Evolutionary conservation across 768 basidiomycete species (phyloP).

Genomic region (Kwoniella heveanensis): DNA sequence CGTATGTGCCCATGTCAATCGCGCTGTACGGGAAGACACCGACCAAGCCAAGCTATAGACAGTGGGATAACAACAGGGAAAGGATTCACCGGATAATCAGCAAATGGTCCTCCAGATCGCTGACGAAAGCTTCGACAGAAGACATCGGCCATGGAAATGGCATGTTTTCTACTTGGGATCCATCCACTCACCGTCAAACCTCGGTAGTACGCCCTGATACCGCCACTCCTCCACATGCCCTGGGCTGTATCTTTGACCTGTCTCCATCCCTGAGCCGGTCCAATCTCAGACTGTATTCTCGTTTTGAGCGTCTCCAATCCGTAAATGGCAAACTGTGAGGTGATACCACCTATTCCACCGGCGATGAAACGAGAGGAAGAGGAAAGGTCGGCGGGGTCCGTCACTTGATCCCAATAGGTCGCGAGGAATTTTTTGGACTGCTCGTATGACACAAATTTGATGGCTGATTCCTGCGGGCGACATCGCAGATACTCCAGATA

Average conservation of each 20-base stretch:
- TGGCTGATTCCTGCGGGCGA: constrained; percentile 73
- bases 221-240: constrained; percentile 76
- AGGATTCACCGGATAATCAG: no score
- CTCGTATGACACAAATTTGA: constrained; percentile 96
- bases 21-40: constrained; percentile 93
- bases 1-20: constrained; percentile 89
- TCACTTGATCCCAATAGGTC: constrained; percentile 83
- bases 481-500: background rate
- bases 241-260: constrained; percentile 66
- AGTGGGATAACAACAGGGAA: no score
- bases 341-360: constrained; percentile 93
- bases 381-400: constrained; percentile 84
- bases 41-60: constrained; percentile 77
- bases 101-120: no score
- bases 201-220: constrained; percentile 81
- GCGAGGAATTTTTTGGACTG: constrained; percentile 94
- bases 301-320: constrained; percentile 98
- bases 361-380: constrained; percentile 90
- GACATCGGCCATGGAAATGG: no score
- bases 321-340: constrained; percentile 69
- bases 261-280: constrained; percentile 56
- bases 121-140: no score
- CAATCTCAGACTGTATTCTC: constrained; percentile 88
- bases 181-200: constrained; percentile 73
- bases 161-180: no score